These are phyloP conservation scores for Kwoniella sp. DNA, from an alignment of 768 basidiomycete genomes.

Conservation along the genomic window DNA sequence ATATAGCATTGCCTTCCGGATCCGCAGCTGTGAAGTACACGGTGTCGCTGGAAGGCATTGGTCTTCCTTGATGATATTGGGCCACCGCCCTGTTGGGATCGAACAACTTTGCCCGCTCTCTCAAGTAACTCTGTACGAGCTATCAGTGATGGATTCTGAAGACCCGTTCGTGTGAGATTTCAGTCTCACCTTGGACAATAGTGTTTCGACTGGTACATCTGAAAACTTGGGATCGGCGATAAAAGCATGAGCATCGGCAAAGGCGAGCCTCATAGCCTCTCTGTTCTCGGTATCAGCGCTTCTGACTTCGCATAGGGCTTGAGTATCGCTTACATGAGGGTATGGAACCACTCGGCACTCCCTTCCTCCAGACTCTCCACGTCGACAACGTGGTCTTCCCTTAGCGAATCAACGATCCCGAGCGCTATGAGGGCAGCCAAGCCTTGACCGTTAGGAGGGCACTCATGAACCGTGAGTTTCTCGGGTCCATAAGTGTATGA, in stretches of 20 bases:
- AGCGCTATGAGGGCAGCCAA: conserved; percentile 85
- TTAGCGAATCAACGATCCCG: conserved; percentile 81
- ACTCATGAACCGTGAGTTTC: conserved; percentile 20
- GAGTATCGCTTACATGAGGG: conserved; percentile 57
- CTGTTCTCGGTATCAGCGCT: conserved; percentile 1
- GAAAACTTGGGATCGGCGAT: conserved; percentile 79
- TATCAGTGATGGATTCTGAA: conserved; percentile 4
- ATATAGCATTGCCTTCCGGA: conserved; percentile 52
- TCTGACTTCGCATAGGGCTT: neutral
- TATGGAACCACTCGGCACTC: conserved; percentile 80
- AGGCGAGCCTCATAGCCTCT: conserved; percentile 58
- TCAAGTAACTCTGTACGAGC: conserved; percentile 70
- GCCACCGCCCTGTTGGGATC: conserved; percentile 67
- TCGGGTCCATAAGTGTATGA: conserved; percentile 73
- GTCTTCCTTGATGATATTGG: conserved; percentile 73
- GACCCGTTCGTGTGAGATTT: neutral
- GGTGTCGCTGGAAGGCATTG: conserved; percentile 83
- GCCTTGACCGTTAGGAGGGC: conserved; percentile 63
- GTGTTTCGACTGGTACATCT: conserved; percentile 71
- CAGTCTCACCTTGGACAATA: conserved; percentile 72
- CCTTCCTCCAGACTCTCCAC: conserved; percentile 80
- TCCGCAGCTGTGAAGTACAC: conserved; percentile 80
- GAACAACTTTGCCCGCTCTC: conserved; percentile 74
- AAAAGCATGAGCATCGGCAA: conserved; percentile 69
- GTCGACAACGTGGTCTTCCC: conserved; percentile 69